Evolutionary conservation across 2,329 filamentous ascomycete species (phyloP), one percentile per base, ranked within the genome.

Genomic region (Colletotrichum sp.): DNA sequence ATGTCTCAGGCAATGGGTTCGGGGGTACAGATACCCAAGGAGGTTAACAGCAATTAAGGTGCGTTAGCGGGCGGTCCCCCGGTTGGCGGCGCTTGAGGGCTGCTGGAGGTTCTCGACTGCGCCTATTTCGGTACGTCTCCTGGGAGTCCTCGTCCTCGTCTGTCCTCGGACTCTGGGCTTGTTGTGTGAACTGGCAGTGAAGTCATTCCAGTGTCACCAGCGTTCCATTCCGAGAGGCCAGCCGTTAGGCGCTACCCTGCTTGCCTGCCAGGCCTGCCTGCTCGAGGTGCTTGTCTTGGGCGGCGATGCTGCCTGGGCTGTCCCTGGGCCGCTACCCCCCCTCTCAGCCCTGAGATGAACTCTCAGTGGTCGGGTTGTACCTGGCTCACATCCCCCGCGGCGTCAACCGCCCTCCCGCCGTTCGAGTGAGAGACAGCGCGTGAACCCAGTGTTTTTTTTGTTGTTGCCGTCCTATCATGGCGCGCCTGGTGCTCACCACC

Each of bases 231-330:
- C 64, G 64, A 24, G 57, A n/a, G 13, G 30, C 21, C 36, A 36
- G 39, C 68, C 34, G 68, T 70, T 69, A 69, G 70, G 64, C 44
- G 44, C 73, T 52, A 52, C 44, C n/a, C 36, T 39, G 34, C 34
- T 36, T 16, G 34, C 34, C 34, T 36, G 34, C 34, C 34, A 39
- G 34, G 34, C 34, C 34, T 16, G 15, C 34, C 34, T 39, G 36
- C 36, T 39, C 2, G 36, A 39, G 15, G 36, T 39, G 36, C 36
- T 18, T 52, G 44, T 52, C 44, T 52, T 74, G 69, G 74, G 74
- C 74, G 71, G 70, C 71, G 74, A 76, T 76, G 74, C 74, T 76
- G 74, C 74, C 70, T 69, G 74, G 74, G 59, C 70, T 69, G 39
- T 67, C 69, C 72, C 70, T 67, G n/a, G 44, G 44, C 44, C 44